Conservation (phyloP, 129 eudicot genomes). For the Calendula officinalis region DNA sequence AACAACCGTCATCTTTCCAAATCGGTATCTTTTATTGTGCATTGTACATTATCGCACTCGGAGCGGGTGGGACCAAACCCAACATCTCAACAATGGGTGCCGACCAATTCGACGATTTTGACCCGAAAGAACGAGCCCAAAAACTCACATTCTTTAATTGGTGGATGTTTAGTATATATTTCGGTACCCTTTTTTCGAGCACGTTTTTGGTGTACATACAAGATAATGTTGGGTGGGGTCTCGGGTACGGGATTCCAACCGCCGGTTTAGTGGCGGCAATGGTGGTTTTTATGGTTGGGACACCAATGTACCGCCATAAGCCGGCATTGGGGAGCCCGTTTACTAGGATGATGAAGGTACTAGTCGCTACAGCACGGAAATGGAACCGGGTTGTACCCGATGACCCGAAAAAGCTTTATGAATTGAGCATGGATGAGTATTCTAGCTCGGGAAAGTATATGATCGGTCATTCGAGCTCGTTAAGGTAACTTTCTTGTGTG, state of each 20-base stretch:
- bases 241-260: conserved; percentile 83
- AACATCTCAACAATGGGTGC: no score
- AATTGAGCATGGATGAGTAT: conserved; percentile 51
- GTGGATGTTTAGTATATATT: conserved; percentile 83
- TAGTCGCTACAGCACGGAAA: conserved; percentile 56
- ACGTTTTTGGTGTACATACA: conserved; percentile 68
- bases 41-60: conserved; percentile 66
- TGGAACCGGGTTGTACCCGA: conserved; percentile 50
- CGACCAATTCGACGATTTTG: conserved; percentile 76
- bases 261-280: conserved; percentile 52
- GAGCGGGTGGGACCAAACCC: conserved; percentile 89
- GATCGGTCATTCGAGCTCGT: conserved; percentile 58
- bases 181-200: conserved; percentile 73
- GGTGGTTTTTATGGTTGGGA: conserved; percentile 51
- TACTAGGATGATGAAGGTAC: conserved; percentile 65
- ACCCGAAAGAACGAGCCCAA: conserved; percentile 63
- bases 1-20: conserved; percentile 55
- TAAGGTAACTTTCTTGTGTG: conserved; percentile 39
- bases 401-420: conserved; percentile 59
- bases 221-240: conserved; percentile 90
- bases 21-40: conserved; percentile 58
- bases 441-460: conserved; percentile 42
- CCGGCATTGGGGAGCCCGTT: conserved; percentile 66
- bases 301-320: conserved; percentile 68
- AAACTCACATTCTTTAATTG: conserved; percentile 82